Evolutionary conservation across 2,329 filamentous ascomycete genomes (phyloP), one percentile per base, ranked within the genome.

Genomic region (Ophiostoma ulmi): DNA sequence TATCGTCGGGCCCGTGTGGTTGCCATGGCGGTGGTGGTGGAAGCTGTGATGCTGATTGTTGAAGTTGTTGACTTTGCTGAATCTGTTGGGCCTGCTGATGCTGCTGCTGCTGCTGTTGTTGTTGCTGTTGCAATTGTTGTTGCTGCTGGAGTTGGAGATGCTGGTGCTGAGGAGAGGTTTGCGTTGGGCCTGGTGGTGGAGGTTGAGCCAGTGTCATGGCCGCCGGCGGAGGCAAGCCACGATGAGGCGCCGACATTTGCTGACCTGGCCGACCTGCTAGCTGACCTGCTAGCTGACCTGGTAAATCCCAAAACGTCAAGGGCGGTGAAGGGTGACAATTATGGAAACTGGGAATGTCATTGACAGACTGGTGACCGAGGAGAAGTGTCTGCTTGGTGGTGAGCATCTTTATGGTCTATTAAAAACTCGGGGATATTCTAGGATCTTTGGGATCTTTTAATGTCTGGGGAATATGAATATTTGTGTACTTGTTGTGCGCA

Each of bases 231-330:
- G 90, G 90, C 82, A 92, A 81, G 76, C 87, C 87, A 80, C 89
- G 87, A 80, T 90, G 89, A 79, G 88, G 85, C 77, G 85, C 86
- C 77, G 89, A 89, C 90, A 92, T 92, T 79, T 81, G 81, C 81
- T 85, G 82, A 75, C 79, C 79, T 73, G 68, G 17, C 44, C 6
- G 44, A 48, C 8, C 44, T 48, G 44, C 5, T 44, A 31, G 26
- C 31, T 31, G 31, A 31, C 31, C 31, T 31, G 31, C 41, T 44
- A 5, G 41, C 41, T 14, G 41, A 14, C 41, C 41, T 44, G 44
- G 17, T 8, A 58, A 26, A 14, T 63, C 58, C 58, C 58, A 31
- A 8, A 10, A 44, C 11, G 75, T 77, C 52, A 85, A 79, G 76
- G 84, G 83, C 78, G 85, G 84, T 76, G 85, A 87, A 76, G 81